Percentiles rank a stretch among this genome's conserved stretches.
Conservation (phyloP, 306 rosid genomes). For the Crotalaria pallida region DNA sequence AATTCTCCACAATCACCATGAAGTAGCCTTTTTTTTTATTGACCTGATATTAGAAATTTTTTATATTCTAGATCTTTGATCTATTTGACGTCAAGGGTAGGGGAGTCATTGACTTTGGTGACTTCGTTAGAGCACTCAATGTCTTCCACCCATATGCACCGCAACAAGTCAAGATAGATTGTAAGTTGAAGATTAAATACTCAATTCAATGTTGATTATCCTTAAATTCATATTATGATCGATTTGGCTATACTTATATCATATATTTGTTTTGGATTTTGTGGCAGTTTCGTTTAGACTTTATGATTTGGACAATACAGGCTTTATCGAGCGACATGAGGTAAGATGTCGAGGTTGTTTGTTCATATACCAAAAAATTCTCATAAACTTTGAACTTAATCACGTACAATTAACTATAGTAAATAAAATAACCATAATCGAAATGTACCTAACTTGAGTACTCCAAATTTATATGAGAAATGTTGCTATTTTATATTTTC, state of each 20-base stretch:
- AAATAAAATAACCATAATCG: too few species aligned
- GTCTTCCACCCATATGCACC: constrained; percentile 83
- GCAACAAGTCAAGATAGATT: constrained; percentile 68
- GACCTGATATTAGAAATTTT: constrained; percentile 19
- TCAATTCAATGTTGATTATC: not conserved
- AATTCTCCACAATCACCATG: too few species aligned
- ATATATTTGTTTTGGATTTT: not conserved
- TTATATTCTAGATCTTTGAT: constrained; percentile 66
- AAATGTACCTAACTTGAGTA: too few species aligned
- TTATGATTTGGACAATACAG: constrained; percentile 69
- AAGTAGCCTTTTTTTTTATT: not conserved
- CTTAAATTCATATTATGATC: not conserved
- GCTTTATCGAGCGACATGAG: constrained; percentile 82
- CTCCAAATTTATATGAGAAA: too few species aligned
- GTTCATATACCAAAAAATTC: not conserved
- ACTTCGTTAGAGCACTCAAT: constrained; percentile 85
- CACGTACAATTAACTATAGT: too few species aligned
- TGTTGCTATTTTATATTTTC: too few species aligned
- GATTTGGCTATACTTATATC: not conserved
- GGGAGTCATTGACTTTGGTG: constrained; percentile 83
- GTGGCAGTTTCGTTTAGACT: constrained; percentile 78
- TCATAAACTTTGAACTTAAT: too few species aligned
- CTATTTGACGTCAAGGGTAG: constrained; percentile 71
- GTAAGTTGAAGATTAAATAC: constrained; percentile 40
- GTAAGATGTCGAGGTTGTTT: constrained; percentile 35